Conservation (phyloP, 2,329 filamentous ascomycete species). For the Alternaria longipes region DNA sequence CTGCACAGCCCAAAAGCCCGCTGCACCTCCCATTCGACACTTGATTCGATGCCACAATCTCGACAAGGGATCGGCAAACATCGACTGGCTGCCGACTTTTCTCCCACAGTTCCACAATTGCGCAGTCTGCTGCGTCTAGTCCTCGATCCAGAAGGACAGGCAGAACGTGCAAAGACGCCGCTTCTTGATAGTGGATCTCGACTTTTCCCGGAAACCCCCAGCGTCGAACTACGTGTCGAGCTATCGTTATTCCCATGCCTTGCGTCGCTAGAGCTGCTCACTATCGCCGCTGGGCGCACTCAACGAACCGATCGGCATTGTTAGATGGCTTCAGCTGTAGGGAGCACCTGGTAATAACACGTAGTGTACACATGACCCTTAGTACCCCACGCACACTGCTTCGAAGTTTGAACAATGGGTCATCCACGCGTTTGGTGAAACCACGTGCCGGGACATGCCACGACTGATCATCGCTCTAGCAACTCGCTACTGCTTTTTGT, state of each 20-base stretch:
- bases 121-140: conserved; percentile 9
- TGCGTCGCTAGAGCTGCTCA: conserved; percentile 1
- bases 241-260: conserved; percentile 6
- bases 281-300: conserved; percentile 15
- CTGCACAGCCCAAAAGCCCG: conserved; percentile 4
- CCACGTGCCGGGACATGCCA: conserved; percentile 4
- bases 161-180: conserved; percentile 7
- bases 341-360: background rate
- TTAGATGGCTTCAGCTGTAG: conserved; percentile 10
- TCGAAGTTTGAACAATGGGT: conserved; percentile 6
- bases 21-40: conserved; percentile 5
- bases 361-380: conserved; percentile 4
- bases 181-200: background rate
- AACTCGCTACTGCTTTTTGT: conserved; percentile 5
- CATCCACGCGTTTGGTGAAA: conserved; percentile 12
- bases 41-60: background rate
- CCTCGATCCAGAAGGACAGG: conserved; percentile 6
- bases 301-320: conserved; percentile 5
- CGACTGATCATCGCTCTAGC: background rate
- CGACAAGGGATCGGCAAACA: conserved; percentile 2
- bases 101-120: background rate
- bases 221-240: background rate
- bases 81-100: conserved; percentile 2
- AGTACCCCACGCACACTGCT: conserved; percentile 10
- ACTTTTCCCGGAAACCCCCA: conserved; percentile 9